phyloP scores from a whole-genome alignment of 305 asterid species.

The Fraxinus paxiana region DNA sequence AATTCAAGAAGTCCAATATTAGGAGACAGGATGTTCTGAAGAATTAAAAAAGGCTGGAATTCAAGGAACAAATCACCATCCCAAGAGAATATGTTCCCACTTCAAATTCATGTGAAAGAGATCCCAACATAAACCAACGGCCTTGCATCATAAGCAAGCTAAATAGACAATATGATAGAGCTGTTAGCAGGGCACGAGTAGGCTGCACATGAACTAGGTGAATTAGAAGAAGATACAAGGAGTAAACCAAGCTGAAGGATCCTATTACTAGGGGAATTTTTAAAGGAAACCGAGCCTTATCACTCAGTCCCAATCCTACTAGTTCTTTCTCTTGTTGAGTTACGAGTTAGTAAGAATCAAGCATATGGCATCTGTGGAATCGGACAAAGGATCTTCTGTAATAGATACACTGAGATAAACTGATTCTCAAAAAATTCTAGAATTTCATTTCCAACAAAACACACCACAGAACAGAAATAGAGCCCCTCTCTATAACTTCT shows the following conservation, averaged over 20 bases:
- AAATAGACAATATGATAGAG: not conserved
- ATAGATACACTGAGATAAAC: not conserved
- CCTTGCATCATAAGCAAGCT: not conserved
- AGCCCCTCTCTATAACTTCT: not conserved
- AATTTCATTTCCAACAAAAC: not conserved
- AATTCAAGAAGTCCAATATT: not conserved
- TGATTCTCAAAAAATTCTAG: not conserved
- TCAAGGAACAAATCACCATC: not conserved
- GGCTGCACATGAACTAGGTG: not conserved
- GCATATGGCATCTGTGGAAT: not conserved
- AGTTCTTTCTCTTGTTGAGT: not conserved
- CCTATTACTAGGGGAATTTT: not conserved
- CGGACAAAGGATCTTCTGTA: not conserved
- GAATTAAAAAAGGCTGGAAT: not conserved
- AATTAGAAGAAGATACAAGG: not conserved
- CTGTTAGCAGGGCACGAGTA: not conserved
- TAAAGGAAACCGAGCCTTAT: not conserved
- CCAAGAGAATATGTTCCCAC: not conserved
- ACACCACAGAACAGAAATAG: not conserved
- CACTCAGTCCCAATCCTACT: not conserved
- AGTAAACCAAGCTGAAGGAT: not conserved
- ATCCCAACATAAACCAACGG: not conserved
- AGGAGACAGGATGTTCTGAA: not conserved
- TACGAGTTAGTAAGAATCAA: not conserved
- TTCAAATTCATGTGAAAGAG: not conserved